Percentiles rank a stretch among this genome's conserved stretches.
These are phyloP conservation scores for Vigna angularis DNA, from an alignment of 306 rosid species.

Conservation along the genomic window DNA sequence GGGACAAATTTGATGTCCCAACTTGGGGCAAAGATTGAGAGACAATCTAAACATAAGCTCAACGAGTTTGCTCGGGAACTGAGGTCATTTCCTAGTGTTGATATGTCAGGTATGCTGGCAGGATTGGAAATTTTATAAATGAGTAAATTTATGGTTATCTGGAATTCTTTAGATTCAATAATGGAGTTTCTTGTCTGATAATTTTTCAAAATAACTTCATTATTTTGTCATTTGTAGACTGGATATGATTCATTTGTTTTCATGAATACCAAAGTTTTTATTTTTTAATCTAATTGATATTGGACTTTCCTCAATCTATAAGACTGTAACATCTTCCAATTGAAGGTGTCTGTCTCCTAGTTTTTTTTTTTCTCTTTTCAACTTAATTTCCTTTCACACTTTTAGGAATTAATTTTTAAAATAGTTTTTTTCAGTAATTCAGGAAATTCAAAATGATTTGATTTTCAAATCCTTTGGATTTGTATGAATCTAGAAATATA, in stretches of 20 bases:
- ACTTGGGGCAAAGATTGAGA: constrained; percentile 78
- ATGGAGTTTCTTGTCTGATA: constrained; percentile 16
- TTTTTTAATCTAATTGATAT: neutral
- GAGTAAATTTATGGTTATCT: constrained; percentile 30
- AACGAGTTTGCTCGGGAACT: constrained; percentile 91
- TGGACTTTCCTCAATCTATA: constrained; percentile 12
- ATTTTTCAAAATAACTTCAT: constrained; percentile 9
- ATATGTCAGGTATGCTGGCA: constrained; percentile 86
- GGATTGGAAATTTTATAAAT: constrained; percentile 25
- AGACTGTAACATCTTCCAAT: constrained; percentile 8
- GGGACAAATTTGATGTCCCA: constrained; percentile 83
- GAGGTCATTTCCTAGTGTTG: constrained; percentile 78
- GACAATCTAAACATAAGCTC: constrained; percentile 86
- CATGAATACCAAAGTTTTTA: neutral
- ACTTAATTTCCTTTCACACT: neutral
- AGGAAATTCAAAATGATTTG: constrained; percentile 7
- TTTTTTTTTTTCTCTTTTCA: neutral
- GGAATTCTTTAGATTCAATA: constrained; percentile 33
- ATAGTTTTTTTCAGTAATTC: constrained; percentile 11
- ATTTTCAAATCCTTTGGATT: constrained; percentile 11
- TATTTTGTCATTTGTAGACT: constrained; percentile 14
- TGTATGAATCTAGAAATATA: constrained; percentile 11
- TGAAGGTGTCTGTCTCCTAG: neutral
- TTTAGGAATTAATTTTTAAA: constrained; percentile 34
- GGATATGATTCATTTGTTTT: neutral